A percentile compares a stretch with the other conserved stretches of the same genome.
Evolutionary conservation across 768 basidiomycete genomes (phyloP).

Genomic region (Suillus variegatus): DNA sequence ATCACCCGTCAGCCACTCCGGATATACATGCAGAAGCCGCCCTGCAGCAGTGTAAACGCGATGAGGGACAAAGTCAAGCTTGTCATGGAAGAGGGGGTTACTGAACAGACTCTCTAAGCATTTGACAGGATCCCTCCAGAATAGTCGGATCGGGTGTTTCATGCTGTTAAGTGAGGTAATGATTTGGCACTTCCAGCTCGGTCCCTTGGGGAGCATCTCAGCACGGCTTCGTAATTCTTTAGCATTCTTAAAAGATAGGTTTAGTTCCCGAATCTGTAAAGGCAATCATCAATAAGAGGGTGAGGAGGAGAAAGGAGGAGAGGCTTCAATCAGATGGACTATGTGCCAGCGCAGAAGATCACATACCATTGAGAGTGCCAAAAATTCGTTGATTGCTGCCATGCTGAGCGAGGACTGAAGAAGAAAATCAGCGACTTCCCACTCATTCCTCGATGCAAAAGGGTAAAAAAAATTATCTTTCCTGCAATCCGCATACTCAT

Average conservation of each 20-base stretch:
- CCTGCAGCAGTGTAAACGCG: slow-evolving; percentile 13
- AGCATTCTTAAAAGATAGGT: slow-evolving; percentile 25
- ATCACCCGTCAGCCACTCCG: slow-evolving; percentile 25
- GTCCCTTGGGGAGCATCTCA: slow-evolving; percentile 25
- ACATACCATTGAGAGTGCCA: slow-evolving; percentile 30
- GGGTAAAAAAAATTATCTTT: slow-evolving; percentile 23
- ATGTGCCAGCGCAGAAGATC: background rate
- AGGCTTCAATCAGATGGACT: too few species aligned
- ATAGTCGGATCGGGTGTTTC: slow-evolving; percentile 23
- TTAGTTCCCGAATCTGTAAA: slow-evolving; percentile 1
- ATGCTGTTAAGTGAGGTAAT: slow-evolving; percentile 14
- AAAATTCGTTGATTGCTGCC: slow-evolving; percentile 27
- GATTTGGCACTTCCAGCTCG: slow-evolving; percentile 20
- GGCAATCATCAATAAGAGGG: too few species aligned
- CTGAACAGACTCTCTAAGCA: slow-evolving; percentile 22
- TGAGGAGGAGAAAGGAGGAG: background rate
- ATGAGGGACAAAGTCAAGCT: slow-evolving; percentile 18
- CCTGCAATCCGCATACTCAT: too few species aligned
- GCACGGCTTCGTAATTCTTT: slow-evolving; percentile 22
- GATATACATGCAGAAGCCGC: slow-evolving; percentile 13
- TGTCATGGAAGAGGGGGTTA: slow-evolving; percentile 21
- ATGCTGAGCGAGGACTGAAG: slow-evolving; percentile 28
- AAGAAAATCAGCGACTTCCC: slow-evolving; percentile 34
- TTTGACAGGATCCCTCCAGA: slow-evolving; percentile 28
- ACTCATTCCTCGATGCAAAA: slow-evolving; percentile 31